phyloP scores from a whole-genome alignment of 202 grass and related monocot genomes.

The Carex arenaria region DNA sequence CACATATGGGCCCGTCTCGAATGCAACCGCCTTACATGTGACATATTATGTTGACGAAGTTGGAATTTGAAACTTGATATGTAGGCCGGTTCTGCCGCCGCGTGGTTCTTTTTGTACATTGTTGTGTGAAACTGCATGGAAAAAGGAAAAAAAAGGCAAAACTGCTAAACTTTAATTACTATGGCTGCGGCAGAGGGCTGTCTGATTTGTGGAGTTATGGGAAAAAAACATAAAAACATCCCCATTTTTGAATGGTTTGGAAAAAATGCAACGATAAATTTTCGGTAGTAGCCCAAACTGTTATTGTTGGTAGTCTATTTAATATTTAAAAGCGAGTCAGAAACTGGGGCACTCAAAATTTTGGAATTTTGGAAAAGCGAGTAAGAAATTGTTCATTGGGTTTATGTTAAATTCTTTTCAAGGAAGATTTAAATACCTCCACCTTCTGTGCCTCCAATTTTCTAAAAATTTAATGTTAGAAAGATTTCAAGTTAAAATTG shows the following conservation, averaged over 20 bases:
- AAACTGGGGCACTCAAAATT: not conserved
- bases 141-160: not conserved
- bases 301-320: conserved; percentile 21
- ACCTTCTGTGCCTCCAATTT: not conserved
- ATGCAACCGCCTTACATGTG: conserved; percentile 31
- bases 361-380: not conserved
- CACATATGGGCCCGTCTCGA: conserved; percentile 16
- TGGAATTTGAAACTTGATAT: conserved; percentile 19
- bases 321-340: not conserved
- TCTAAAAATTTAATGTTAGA: not conserved
- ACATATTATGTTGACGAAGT: not conserved
- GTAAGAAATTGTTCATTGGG: not conserved
- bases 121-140: conserved; percentile 12
- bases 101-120: conserved; percentile 25
- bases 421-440: not conserved
- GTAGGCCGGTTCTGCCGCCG: not conserved
- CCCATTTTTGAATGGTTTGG: conserved; percentile 19
- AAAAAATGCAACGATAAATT: conserved; percentile 18
- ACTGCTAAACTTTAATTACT: conserved; percentile 14
- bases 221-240: conserved; percentile 18
- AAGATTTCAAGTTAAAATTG: not conserved
- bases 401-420: not conserved
- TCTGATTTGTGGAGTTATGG: conserved; percentile 11
- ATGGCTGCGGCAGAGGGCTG: not conserved
- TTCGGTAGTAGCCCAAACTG: conserved; percentile 13